Evolutionary conservation across 2,329 filamentous ascomycete genomes (phyloP).

Genomic region (Chalara sp.): DNA sequence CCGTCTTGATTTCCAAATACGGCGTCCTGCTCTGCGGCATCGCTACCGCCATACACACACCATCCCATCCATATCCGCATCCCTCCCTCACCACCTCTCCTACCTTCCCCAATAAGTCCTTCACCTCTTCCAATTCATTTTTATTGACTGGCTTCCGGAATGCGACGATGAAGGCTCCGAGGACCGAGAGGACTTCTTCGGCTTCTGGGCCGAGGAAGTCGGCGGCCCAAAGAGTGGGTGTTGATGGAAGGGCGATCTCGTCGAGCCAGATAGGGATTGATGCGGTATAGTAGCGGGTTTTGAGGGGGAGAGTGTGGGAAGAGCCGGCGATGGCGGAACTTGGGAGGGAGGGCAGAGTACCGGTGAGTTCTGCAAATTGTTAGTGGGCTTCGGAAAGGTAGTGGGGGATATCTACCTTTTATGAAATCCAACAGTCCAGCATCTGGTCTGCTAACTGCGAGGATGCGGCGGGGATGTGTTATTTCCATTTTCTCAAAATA

Average conservation of each 20-base stretch:
- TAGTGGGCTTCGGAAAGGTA: constrained; percentile 1
- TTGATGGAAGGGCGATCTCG: constrained; percentile 33
- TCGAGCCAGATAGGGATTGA: constrained; percentile 63
- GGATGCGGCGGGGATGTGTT: constrained; percentile 46
- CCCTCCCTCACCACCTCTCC: constrained; percentile 49
- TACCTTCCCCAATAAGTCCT: constrained; percentile 43
- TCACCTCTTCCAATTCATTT: constrained; percentile 14
- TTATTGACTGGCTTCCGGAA: constrained; percentile 36
- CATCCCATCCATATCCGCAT: constrained; percentile 57
- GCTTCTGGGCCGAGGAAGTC: constrained; percentile 57
- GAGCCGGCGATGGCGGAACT: constrained; percentile 41
- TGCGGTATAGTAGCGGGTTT: constrained; percentile 55
- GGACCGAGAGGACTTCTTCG: constrained; percentile 51
- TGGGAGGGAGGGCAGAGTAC: constrained; percentile 32
- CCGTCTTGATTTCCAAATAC: constrained; percentile 31
- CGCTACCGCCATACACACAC: constrained; percentile 52
- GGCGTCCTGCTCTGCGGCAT: constrained; percentile 31
- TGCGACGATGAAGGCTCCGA: constrained; percentile 53
- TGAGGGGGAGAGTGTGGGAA: constrained; percentile 48
- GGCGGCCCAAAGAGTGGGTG: constrained; percentile 38
- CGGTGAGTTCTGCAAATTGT: constrained; percentile 43
- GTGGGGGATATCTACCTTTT: constrained; percentile 37
- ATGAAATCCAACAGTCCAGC: constrained; percentile 42
- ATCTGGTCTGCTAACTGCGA: constrained; percentile 42
- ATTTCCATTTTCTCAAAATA: constrained; percentile 28